Conservation (phyloP, 768 basidiomycete genomes). For the Tremella yokohamensis region DNA sequence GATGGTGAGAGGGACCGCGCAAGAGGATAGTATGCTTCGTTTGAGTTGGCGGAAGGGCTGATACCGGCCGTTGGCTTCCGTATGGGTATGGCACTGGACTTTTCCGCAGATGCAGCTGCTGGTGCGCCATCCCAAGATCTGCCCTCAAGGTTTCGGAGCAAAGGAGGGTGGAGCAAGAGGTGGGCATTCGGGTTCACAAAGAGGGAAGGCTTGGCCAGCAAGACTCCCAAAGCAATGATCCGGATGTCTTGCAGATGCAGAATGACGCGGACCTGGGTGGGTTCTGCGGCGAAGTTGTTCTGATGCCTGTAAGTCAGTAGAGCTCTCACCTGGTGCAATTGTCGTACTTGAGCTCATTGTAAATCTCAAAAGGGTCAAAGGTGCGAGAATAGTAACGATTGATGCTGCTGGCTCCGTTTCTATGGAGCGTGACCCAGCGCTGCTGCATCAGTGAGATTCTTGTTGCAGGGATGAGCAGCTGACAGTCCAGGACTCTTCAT, state of each 20-base stretch:
- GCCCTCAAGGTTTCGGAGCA: slow-evolving; percentile 11
- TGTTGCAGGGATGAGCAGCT: not conserved
- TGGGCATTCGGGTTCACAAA: slow-evolving; percentile 50
- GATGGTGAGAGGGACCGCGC: slow-evolving; percentile 27
- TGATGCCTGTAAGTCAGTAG: slow-evolving; percentile 13
- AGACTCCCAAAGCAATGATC: slow-evolving; percentile 41
- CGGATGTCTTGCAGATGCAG: slow-evolving; percentile 44
- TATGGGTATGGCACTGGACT: too few species aligned
- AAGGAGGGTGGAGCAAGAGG: slow-evolving; percentile 44
- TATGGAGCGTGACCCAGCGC: slow-evolving; percentile 45
- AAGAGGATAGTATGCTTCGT: slow-evolving; percentile 38
- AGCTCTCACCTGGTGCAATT: too few species aligned
- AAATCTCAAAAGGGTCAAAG: slow-evolving; percentile 48
- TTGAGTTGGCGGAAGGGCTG: slow-evolving; percentile 9
- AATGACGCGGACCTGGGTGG: slow-evolving; percentile 37
- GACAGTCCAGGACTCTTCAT: slow-evolving; percentile 49
- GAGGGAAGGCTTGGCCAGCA: slow-evolving; percentile 33
- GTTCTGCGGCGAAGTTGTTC: slow-evolving; percentile 43
- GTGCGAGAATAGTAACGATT: slow-evolving; percentile 46
- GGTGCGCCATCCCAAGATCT: not conserved
- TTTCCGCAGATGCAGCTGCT: not conserved
- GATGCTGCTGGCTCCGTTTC: slow-evolving; percentile 44
- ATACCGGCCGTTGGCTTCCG: not conserved
- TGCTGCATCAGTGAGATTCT: slow-evolving; percentile 6
- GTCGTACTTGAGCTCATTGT: slow-evolving; percentile 44